phyloP scores from a whole-genome alignment of 2,329 filamentous ascomycete species.

The Chaetomiaceae sp. region DNA sequence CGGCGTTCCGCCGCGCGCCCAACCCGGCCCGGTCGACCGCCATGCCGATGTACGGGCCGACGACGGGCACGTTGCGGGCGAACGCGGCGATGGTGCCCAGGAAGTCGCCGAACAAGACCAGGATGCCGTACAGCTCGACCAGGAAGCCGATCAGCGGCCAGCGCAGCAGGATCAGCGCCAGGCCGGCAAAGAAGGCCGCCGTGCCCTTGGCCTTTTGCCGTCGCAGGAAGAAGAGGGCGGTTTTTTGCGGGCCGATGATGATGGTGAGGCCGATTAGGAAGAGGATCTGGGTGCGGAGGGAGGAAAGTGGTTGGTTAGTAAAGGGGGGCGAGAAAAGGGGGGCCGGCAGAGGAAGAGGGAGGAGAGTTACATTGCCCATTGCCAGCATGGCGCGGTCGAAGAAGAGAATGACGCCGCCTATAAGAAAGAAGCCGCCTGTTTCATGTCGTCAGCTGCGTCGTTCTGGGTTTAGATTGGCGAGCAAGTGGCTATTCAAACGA shows the following conservation, averaged over 20 bases:
- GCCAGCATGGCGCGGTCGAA: slow-evolving; percentile 97
- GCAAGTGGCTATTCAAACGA: no score
- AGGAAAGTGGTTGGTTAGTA: neutral
- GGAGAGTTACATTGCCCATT: slow-evolving; percentile 78
- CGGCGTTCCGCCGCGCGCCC: slow-evolving; percentile 58
- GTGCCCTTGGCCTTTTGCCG: slow-evolving; percentile 90
- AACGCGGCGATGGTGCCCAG: slow-evolving; percentile 87
- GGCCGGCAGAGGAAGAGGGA: slow-evolving; percentile 6
- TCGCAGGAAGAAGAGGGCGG: slow-evolving; percentile 87
- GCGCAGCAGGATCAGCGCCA: slow-evolving; percentile 76
- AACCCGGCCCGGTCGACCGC: slow-evolving; percentile 64
- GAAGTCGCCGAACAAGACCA: slow-evolving; percentile 93
- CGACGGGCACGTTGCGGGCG: slow-evolving; percentile 72
- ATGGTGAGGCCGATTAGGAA: slow-evolving; percentile 95
- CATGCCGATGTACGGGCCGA: slow-evolving; percentile 79
- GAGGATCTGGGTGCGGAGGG: slow-evolving; percentile 62
- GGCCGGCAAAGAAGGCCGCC: slow-evolving; percentile 76
- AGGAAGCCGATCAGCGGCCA: slow-evolving; percentile 91
- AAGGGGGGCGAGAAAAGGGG: slow-evolving; percentile 8
- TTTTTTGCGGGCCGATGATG: slow-evolving; percentile 90
- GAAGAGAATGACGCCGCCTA: slow-evolving; percentile 92
- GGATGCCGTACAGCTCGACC: slow-evolving; percentile 87
- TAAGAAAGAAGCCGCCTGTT: slow-evolving; percentile 88
- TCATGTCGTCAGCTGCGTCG: no score
- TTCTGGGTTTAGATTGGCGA: no score